These are phyloP conservation scores for Amanita inopinata DNA, from an alignment of 768 basidiomycete genomes.

Conservation along the genomic window DNA sequence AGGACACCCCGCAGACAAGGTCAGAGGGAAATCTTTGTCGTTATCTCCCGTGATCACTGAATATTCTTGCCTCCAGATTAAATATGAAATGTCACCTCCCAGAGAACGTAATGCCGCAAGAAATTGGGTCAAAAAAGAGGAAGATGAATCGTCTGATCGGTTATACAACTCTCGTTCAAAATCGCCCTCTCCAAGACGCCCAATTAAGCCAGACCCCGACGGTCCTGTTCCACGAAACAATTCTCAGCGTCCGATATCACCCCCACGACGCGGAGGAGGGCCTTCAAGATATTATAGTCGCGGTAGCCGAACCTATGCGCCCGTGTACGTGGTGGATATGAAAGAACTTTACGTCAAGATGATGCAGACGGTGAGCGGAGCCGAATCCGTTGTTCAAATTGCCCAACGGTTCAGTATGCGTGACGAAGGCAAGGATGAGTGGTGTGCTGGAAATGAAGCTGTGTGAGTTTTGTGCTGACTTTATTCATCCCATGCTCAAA, in stretches of 20 bases:
- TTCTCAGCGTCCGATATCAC: neutral
- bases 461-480: conserved; percentile 32
- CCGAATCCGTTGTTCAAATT: conserved; percentile 18
- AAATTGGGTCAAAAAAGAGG: conserved; percentile 1
- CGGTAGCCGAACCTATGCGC: conserved; percentile 13
- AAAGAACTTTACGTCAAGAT: conserved; percentile 27
- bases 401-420: conserved; percentile 24
- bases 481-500: too few relatives aligned
- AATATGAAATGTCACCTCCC: neutral
- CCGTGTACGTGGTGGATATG: conserved; percentile 32
- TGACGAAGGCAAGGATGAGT: conserved; percentile 19
- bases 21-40: neutral
- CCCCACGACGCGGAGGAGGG: neutral
- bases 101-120: too few relatives aligned
- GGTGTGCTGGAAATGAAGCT: conserved; percentile 45
- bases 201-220: conserved; percentile 5
- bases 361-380: conserved; percentile 22
- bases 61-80: neutral
- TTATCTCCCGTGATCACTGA: neutral
- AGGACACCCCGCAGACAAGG: conserved; percentile 14
- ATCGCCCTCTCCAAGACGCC: conserved; percentile 11
- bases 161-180: too few relatives aligned
- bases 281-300: neutral
- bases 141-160: conserved; percentile 9
- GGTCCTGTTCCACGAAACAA: neutral